phyloP scores from a whole-genome alignment of 2,329 filamentous ascomycete genomes.

The Magnaporthales sp. region DNA sequence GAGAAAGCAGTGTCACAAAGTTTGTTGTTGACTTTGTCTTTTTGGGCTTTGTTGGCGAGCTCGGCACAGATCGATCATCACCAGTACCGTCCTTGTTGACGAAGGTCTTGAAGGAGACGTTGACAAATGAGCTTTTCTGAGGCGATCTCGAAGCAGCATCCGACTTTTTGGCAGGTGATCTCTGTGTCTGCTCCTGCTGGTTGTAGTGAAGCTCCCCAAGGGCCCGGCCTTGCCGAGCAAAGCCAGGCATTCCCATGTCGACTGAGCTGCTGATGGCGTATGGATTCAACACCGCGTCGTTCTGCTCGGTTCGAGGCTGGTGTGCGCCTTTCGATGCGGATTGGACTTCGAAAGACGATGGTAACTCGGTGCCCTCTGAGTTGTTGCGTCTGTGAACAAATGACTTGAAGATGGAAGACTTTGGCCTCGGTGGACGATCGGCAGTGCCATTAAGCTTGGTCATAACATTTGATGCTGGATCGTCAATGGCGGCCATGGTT shows the following conservation, averaged over 20 bases:
- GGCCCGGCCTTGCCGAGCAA: conserved; percentile 32
- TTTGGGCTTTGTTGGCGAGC: conserved; percentile 54
- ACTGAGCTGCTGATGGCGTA: conserved; percentile 4
- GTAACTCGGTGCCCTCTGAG: conserved; percentile 30
- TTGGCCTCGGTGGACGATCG: conserved; percentile 30
- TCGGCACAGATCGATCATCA: conserved; percentile 26
- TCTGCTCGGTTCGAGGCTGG: conserved; percentile 15
- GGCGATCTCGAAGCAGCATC: conserved; percentile 27
- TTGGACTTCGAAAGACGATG: conserved; percentile 13
- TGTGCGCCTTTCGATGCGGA: conserved; percentile 15
- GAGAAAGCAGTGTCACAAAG: conserved; percentile 66
- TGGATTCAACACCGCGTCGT: conserved; percentile 5
- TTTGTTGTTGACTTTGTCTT: conserved; percentile 81
- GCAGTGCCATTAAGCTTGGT: neutral
- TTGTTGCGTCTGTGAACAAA: conserved; percentile 39
- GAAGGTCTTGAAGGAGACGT: conserved; percentile 35
- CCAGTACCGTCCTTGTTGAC: conserved; percentile 28
- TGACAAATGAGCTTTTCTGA: conserved; percentile 34
- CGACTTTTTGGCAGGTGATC: conserved; percentile 29
- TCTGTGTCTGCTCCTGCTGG: conserved; percentile 31
- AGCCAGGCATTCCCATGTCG: conserved; percentile 23
- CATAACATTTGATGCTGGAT: neutral
- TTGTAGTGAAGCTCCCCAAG: conserved; percentile 51
- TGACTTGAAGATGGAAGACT: conserved; percentile 39
- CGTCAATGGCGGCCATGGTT: conserved; percentile 9